A percentile compares a stretch with the other conserved stretches of the same genome.
These are phyloP conservation scores for Craspedostauros australis DNA, from an alignment of 108 stramenopile genomes.

Conservation along the genomic window DNA sequence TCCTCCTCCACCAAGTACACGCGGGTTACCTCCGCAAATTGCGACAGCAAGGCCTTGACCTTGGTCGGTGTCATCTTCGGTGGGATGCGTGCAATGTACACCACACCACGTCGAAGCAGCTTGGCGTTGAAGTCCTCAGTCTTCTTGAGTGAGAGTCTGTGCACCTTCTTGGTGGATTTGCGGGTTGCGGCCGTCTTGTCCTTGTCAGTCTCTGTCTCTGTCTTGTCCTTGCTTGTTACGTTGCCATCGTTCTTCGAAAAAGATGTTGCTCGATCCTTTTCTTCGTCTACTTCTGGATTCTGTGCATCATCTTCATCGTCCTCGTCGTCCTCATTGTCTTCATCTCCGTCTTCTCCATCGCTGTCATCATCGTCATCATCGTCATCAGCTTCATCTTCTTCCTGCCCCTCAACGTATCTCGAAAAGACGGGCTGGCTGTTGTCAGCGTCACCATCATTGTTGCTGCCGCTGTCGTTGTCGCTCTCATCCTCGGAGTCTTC, in stretches of 20 bases:
- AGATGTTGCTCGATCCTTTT: too few relatives aligned
- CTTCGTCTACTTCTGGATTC: neutral
- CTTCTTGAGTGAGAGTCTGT: conserved; percentile 48
- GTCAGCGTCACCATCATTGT: neutral
- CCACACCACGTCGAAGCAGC: conserved; percentile 70
- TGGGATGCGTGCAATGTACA: conserved; percentile 94
- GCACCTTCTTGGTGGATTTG: conserved; percentile 42
- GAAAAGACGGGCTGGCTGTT: too few relatives aligned
- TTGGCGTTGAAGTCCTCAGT: conserved; percentile 77
- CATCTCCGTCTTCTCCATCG: neutral
- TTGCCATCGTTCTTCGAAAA: neutral
- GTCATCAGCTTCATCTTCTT: neutral
- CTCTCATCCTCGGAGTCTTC: neutral
- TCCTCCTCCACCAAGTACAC: conserved; percentile 95
- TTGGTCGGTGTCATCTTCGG: conserved; percentile 95
- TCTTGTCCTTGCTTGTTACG: neutral
- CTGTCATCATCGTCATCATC: conserved; percentile 9
- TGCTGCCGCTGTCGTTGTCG: neutral
- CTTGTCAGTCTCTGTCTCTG: neutral
- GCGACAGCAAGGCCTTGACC: conserved; percentile 83
- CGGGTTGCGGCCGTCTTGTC: conserved; percentile 3
- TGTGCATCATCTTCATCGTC: neutral
- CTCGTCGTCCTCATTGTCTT: conserved; percentile 2
- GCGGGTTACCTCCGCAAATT: conserved; percentile 84
- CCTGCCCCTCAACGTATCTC: conserved; percentile 6